Conservation (phyloP, 2,329 filamentous ascomycete genomes). For the Chaetomium sp. region DNA sequence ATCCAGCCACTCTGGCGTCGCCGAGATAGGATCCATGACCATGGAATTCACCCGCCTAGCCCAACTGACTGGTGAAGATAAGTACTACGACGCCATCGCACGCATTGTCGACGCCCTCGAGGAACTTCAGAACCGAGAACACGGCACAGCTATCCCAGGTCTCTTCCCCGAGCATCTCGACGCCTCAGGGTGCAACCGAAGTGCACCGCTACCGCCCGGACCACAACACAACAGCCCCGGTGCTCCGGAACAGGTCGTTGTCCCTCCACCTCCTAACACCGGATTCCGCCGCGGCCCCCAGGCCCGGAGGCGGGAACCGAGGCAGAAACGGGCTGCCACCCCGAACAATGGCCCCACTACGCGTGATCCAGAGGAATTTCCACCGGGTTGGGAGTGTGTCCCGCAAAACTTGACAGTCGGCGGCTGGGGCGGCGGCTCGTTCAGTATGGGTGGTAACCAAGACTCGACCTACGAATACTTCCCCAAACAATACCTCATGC, state of each 20-base stretch:
- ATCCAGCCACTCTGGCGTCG: slow-evolving; percentile 46
- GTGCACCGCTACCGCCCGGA: slow-evolving; percentile 32
- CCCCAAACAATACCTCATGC: slow-evolving; percentile 64
- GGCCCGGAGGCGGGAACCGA: too few species aligned
- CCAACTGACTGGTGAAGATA: slow-evolving; percentile 72
- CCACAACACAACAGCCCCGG: slow-evolving; percentile 26
- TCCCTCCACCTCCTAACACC: neutral
- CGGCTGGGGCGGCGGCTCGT: slow-evolving; percentile 40
- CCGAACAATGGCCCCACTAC: slow-evolving; percentile 19
- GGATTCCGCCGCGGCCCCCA: neutral
- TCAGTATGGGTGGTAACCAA: slow-evolving; percentile 58
- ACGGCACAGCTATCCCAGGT: slow-evolving; percentile 61
- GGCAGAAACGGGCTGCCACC: slow-evolving; percentile 4
- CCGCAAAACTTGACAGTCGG: slow-evolving; percentile 52
- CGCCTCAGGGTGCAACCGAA: slow-evolving; percentile 68
- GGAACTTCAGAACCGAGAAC: slow-evolving; percentile 56
- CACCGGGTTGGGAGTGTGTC: slow-evolving; percentile 43
- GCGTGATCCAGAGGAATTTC: slow-evolving; percentile 30
- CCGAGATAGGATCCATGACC: slow-evolving; percentile 72
- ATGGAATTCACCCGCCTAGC: slow-evolving; percentile 87
- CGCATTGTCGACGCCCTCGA: slow-evolving; percentile 77
- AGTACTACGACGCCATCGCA: slow-evolving; percentile 85
- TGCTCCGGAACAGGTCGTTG: slow-evolving; percentile 32
- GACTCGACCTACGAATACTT: slow-evolving; percentile 70
- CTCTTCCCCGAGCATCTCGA: slow-evolving; percentile 76